These are phyloP conservation scores for Cyberlindnera meyerae DNA, from an alignment of 805 yeast species.

Conservation along the genomic window DNA sequence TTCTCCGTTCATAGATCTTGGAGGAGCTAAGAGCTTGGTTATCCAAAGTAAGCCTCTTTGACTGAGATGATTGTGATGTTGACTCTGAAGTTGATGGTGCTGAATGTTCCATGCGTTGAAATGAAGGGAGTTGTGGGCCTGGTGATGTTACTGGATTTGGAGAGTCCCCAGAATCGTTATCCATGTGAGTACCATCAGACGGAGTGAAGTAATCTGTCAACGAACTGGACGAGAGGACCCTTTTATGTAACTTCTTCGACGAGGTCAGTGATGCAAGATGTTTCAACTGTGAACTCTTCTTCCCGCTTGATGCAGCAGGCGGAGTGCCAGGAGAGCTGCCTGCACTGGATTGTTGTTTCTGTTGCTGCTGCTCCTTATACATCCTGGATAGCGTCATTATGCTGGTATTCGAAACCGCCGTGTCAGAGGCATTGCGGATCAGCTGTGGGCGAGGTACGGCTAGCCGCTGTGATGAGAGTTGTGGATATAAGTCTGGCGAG, in stretches of 20 bases:
- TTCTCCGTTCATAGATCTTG: conserved; percentile 21
- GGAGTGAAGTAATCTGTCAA: not conserved
- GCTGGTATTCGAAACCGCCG: conserved; percentile 20
- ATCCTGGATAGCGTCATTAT: conserved; percentile 24
- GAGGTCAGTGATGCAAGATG: not conserved
- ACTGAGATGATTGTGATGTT: conserved; percentile 1
- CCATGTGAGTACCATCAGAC: not conserved
- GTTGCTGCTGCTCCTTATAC: conserved; percentile 18
- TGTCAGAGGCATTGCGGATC: conserved; percentile 6
- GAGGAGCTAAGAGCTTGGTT: conserved; percentile 8
- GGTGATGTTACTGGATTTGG: not conserved
- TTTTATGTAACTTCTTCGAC: conserved; percentile 21
- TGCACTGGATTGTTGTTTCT: not conserved
- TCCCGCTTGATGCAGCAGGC: too few species aligned
- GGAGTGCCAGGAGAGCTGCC: too few species aligned
- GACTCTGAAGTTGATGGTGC: not conserved
- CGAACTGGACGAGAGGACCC: not conserved
- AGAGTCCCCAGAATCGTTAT: too few species aligned
- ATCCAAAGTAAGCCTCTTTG: conserved; percentile 2
- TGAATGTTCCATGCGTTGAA: conserved; percentile 8
- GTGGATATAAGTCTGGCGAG: not conserved
- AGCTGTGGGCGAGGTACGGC: too few species aligned
- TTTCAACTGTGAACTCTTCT: too few species aligned
- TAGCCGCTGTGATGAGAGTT: too few species aligned
- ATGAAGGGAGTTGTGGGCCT: conserved; percentile 19